Evolutionary conservation across 139 green algal genomes (phyloP).

Genomic region (Edaphochlamys debaryana): DNA sequence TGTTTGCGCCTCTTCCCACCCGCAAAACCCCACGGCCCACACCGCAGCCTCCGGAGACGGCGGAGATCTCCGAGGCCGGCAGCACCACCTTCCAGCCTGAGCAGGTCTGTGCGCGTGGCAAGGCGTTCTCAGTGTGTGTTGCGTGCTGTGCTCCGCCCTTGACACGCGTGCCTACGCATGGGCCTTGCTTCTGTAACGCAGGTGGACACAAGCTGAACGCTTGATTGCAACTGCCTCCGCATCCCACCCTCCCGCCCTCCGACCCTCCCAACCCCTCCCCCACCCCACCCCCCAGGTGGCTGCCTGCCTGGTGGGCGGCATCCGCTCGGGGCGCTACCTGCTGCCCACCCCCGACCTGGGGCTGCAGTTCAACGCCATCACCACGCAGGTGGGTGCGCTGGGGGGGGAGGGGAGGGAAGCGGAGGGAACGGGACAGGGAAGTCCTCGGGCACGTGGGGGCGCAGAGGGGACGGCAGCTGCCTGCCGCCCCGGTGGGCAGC

Average conservation of each 20-base stretch:
- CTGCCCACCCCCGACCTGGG: conserved; percentile 68
- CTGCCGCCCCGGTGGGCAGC: too few relatives aligned
- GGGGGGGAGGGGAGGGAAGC: background rate
- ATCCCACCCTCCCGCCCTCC: background rate
- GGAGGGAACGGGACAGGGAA: too few relatives aligned
- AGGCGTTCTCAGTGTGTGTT: too few relatives aligned
- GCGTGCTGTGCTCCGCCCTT: too few relatives aligned
- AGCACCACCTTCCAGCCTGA: conserved; percentile 59
- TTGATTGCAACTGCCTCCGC: too few relatives aligned
- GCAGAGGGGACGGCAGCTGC: too few relatives aligned
- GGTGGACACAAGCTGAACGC: too few relatives aligned
- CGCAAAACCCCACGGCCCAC: background rate
- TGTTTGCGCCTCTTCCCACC: background rate
- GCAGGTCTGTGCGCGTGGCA: conserved; percentile 41
- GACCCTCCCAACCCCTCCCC: background rate
- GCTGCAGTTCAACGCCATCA: background rate
- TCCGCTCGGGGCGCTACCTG: conserved; percentile 67
- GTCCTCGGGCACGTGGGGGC: too few relatives aligned
- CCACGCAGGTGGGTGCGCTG: background rate
- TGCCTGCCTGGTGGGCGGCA: conserved; percentile 48
- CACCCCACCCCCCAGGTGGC: conserved; percentile 71
- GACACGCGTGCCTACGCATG: too few relatives aligned
- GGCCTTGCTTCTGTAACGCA: too few relatives aligned
- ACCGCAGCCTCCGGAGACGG: conserved; percentile 61
- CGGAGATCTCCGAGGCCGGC: conserved; percentile 60